phyloP scores from a whole-genome alignment of 208 protist genomes.

The Leishmania braziliensis region DNA sequence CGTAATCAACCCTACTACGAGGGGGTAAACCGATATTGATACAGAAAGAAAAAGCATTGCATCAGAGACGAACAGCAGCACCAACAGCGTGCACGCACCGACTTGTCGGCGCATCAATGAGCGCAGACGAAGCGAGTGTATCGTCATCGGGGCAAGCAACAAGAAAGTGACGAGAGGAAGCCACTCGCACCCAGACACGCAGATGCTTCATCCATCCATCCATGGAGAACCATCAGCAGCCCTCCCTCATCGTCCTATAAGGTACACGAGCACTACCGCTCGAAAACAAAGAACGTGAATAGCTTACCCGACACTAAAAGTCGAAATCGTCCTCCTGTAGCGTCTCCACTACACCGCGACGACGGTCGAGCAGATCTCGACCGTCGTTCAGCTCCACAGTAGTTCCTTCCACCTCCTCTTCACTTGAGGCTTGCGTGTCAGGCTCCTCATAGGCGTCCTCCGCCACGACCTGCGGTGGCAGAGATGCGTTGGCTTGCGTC shows the following conservation, averaged over 20 bases:
- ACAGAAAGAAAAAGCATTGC: too few species aligned
- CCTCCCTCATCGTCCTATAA: neutral
- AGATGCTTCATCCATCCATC: neutral
- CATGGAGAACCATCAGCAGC: neutral
- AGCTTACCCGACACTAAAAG: slow-evolving; percentile 34
- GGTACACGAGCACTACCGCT: neutral
- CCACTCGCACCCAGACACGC: neutral
- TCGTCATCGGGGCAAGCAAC: too few species aligned
- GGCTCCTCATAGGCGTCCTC: neutral
- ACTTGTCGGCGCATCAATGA: too few species aligned
- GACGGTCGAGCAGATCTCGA: slow-evolving; percentile 23
- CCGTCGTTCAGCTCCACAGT: slow-evolving; percentile 7
- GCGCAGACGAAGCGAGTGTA: too few species aligned
- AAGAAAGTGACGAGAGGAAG: too few species aligned
- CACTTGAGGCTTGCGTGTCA: neutral
- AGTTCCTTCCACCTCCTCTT: neutral
- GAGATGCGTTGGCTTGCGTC: neutral
- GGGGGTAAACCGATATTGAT: too few species aligned
- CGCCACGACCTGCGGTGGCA: neutral
- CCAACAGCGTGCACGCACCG: too few species aligned
- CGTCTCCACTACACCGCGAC: slow-evolving; percentile 21
- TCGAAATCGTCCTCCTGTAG: slow-evolving; percentile 37
- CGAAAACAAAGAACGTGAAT: neutral
- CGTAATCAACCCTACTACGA: too few species aligned
- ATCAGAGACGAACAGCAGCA: too few species aligned